phyloP scores from a whole-genome alignment of 768 basidiomycete genomes.

The Kwoniella mangroviensis region DNA sequence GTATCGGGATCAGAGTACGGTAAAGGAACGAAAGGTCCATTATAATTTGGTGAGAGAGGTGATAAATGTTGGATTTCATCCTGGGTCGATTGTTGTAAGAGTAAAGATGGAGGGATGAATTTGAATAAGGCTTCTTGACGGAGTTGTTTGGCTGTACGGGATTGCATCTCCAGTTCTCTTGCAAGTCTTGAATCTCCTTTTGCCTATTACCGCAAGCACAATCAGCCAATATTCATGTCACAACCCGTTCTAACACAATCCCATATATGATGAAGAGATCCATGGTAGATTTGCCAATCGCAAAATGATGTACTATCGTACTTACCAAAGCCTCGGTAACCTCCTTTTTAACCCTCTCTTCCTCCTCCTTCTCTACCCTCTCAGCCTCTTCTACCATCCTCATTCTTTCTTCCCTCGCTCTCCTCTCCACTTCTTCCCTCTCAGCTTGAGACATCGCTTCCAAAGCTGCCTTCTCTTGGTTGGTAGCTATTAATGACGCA shows the following conservation, averaged over 20 bases:
- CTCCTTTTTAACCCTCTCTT: slow-evolving; percentile 36
- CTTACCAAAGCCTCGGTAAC: slow-evolving; percentile 43
- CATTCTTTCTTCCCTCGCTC: slow-evolving; percentile 40
- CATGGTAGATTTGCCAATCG: too few species aligned
- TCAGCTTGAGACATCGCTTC: slow-evolving; percentile 39
- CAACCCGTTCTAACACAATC: too few species aligned
- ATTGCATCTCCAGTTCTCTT: slow-evolving; percentile 30
- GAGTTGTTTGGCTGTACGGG: slow-evolving; percentile 29
- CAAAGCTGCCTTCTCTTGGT: slow-evolving; percentile 57
- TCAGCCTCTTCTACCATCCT: slow-evolving; percentile 47
- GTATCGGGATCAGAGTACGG: slow-evolving; percentile 44
- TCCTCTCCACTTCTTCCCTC: slow-evolving; percentile 35
- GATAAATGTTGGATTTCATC: slow-evolving; percentile 29
- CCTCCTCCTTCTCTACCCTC: slow-evolving; percentile 37
- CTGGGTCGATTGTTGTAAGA: slow-evolving; percentile 6
- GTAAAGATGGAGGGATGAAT: slow-evolving; percentile 32
- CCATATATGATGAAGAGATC: too few species aligned
- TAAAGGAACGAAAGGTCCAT: slow-evolving; percentile 52
- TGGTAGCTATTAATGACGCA: slow-evolving; percentile 78
- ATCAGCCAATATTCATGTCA: too few species aligned
- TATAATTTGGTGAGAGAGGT: slow-evolving; percentile 37
- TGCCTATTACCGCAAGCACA: slow-evolving; percentile 7
- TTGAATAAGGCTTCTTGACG: slow-evolving; percentile 35
- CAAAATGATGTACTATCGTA: background rate
- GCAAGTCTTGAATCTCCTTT: slow-evolving; percentile 18